phyloP scores from a whole-genome alignment of 2,329 filamentous ascomycete genomes.

The Fusarium sp. region DNA sequence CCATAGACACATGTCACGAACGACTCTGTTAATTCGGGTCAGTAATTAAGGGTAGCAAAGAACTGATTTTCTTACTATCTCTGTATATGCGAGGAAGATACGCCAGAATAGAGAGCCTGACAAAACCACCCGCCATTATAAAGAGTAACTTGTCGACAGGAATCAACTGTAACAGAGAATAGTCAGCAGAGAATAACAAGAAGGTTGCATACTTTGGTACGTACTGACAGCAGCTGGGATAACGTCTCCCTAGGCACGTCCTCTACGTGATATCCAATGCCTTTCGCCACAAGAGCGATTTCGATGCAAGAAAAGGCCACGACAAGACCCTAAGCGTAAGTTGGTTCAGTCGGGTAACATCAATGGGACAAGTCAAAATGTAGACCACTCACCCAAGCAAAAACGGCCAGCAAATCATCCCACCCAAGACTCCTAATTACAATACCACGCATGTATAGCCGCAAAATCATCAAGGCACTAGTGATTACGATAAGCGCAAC shows the following conservation, averaged over 20 bases:
- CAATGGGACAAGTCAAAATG: not conserved
- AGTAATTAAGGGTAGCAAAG: not conserved
- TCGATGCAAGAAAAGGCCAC: slow-evolving; percentile 35
- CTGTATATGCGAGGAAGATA: slow-evolving; percentile 40
- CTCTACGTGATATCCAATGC: slow-evolving; percentile 35
- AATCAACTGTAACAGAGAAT: slow-evolving; percentile 10
- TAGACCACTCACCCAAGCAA: slow-evolving; percentile 38
- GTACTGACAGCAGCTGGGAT: slow-evolving; percentile 38
- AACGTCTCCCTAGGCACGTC: slow-evolving; percentile 26
- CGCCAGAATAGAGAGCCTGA: slow-evolving; percentile 42
- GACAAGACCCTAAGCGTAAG: slow-evolving; percentile 23
- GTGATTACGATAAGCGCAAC: slow-evolving; percentile 40
- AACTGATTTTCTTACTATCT: slow-evolving; percentile 27
- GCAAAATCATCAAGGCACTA: slow-evolving; percentile 29
- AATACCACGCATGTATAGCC: slow-evolving; percentile 41
- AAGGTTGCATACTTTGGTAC: not conserved
- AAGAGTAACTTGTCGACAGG: slow-evolving; percentile 41
- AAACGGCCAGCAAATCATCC: slow-evolving; percentile 41
- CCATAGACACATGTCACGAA: slow-evolving; percentile 37
- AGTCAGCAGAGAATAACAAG: not conserved
- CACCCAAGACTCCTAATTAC: slow-evolving; percentile 39
- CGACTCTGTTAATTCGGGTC: slow-evolving; percentile 4
- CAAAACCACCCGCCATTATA: slow-evolving; percentile 38
- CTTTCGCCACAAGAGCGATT: slow-evolving; percentile 31
- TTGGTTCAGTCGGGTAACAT: slow-evolving; percentile 4